Percentiles rank a stretch among this genome's conserved stretches.
These are phyloP conservation scores for Fusarium protoensiforme DNA, from an alignment of 2,329 filamentous ascomycete species.

Conservation along the genomic window DNA sequence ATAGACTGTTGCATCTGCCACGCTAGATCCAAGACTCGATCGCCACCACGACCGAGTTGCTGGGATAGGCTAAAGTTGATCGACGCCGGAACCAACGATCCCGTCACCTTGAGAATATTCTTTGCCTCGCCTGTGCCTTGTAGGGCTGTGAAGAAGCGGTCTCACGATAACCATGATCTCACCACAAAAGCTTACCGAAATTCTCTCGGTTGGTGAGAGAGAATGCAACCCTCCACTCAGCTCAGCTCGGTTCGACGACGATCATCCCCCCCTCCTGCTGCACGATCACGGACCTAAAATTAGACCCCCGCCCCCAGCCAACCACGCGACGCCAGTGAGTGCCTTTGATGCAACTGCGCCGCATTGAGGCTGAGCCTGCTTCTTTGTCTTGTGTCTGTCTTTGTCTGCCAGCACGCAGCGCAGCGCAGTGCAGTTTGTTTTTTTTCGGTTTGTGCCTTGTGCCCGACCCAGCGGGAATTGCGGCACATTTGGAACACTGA, in stretches of 20 bases:
- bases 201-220: background rate
- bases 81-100: background rate
- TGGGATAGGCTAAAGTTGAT: background rate
- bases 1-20: background rate
- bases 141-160: background rate
- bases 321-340: constrained; percentile 4
- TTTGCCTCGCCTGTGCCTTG: background rate
- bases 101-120: background rate
- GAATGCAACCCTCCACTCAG: background rate
- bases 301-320: constrained; percentile 9
- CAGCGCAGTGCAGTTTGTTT: background rate
- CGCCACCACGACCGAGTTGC: background rate
- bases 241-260: background rate
- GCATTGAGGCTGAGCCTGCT: constrained; percentile 8
- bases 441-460: background rate
- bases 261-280: background rate
- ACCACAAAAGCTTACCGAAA: background rate
- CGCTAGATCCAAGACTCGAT: background rate
- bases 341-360: constrained; percentile 17
- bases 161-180: background rate
- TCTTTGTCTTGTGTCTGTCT: background rate
- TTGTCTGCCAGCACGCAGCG: background rate
- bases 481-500: background rate
- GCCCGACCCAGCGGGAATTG: background rate
- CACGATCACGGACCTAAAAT: constrained; percentile 17